Percentiles rank a stretch among this genome's conserved stretches.
Evolutionary conservation across 495 filamentous ascomycete genomes (phyloP).

Genomic region (Penicillium daleae): DNA sequence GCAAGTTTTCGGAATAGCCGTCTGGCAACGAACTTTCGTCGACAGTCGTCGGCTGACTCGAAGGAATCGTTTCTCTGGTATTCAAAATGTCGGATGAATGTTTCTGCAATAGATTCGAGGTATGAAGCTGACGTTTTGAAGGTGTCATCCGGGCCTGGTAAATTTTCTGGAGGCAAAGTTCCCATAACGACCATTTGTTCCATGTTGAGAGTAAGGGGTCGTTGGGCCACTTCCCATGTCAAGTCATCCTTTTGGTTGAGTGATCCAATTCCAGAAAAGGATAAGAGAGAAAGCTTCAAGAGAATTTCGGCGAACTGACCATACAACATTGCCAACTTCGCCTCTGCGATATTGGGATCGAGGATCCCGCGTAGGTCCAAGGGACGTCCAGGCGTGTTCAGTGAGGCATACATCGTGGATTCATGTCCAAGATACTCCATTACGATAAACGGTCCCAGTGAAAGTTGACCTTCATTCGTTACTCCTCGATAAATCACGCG

Average conservation of each 20-base stretch:
- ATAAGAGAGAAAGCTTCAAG: constrained; percentile 6
- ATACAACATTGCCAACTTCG: constrained; percentile 9
- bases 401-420: constrained; percentile 11
- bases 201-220: constrained; percentile 16
- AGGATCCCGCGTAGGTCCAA: constrained; percentile 8
- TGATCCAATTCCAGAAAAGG: constrained; percentile 12
- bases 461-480: constrained; percentile 28
- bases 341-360: constrained; percentile 2
- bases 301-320: constrained; percentile 10
- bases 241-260: constrained; percentile 5
- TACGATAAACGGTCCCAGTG: constrained; percentile 51
- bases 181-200: constrained; percentile 12
- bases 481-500: constrained; percentile 41
- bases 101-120: constrained; percentile 12
- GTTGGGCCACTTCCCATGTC: constrained; percentile 14
- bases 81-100: constrained; percentile 4
- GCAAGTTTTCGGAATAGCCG: neutral
- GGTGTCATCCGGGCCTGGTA: neutral
- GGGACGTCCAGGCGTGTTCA: constrained; percentile 10
- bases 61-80: constrained; percentile 15
- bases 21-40: neutral
- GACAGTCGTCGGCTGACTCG: constrained; percentile 18
- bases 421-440: constrained; percentile 49
- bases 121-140: constrained; percentile 13
- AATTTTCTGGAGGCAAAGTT: constrained; percentile 12